A percentile compares a stretch with the other conserved stretches of the same genome.
Conservation (phyloP, 495 filamentous ascomycete genomes). For the Xylaria flabelliformis region DNA sequence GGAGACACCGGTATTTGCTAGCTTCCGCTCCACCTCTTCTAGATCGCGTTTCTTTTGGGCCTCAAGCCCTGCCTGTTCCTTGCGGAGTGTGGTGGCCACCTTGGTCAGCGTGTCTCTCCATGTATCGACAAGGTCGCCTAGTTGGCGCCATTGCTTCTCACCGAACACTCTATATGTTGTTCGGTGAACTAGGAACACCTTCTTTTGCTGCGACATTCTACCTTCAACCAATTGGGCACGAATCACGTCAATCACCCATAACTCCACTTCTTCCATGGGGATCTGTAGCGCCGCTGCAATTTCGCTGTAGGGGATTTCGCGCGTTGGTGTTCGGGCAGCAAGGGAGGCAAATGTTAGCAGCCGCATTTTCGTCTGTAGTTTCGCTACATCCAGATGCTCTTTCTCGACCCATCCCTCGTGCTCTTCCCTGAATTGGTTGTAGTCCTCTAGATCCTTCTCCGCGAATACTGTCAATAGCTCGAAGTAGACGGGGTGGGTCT, state of each 20-base stretch:
- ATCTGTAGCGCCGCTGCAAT: constrained; percentile 86
- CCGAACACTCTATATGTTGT: constrained; percentile 95
- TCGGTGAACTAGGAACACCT: constrained; percentile 92
- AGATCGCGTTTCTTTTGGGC: constrained; percentile 64
- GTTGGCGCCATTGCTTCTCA: constrained; percentile 97
- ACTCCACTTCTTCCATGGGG: constrained; percentile 81
- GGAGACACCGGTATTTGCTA: constrained; percentile 46
- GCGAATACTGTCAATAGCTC: constrained; percentile 96
- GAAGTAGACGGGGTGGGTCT: constrained; percentile 80
- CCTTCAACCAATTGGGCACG: constrained; percentile 93
- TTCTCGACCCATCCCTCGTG: constrained; percentile 82
- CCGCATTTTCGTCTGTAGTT: constrained; percentile 86
- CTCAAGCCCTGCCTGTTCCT: constrained; percentile 73
- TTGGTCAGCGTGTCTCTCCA: constrained; percentile 80
- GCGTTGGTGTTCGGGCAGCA: constrained; percentile 78
- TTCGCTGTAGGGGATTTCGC: constrained; percentile 81
- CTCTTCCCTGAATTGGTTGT: constrained; percentile 88
- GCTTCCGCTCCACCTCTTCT: constrained; percentile 63
- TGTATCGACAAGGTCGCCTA: constrained; percentile 84
- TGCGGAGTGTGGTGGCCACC: constrained; percentile 76
- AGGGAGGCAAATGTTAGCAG: constrained; percentile 90
- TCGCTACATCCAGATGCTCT: constrained; percentile 65
- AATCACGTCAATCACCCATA: constrained; percentile 98
- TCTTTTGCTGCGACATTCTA: constrained; percentile 86
- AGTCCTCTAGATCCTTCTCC: constrained; percentile 90